Conservation (phyloP, 148 eudicot species). For the Arbutus unedo region DNA sequence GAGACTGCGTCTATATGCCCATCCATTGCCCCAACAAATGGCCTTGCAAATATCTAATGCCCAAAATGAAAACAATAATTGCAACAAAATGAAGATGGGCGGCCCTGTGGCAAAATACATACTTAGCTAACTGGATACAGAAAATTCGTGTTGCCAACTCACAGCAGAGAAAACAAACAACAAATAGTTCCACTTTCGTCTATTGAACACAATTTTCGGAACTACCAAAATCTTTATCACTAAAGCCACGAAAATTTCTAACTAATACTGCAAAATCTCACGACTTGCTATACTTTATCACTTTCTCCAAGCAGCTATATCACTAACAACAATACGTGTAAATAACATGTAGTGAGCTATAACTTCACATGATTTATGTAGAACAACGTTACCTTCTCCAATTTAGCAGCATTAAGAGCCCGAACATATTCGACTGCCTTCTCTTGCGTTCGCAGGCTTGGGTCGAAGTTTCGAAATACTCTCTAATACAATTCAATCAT, state of each 20-base stretch:
- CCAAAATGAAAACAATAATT: constrained; percentile 8
- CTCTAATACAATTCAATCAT: constrained; percentile 38
- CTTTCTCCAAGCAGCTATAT: not conserved
- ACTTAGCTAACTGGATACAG: not conserved
- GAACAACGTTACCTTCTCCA: constrained; percentile 58
- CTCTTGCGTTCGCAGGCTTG: constrained; percentile 78
- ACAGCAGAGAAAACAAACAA: not conserved
- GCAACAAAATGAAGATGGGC: not conserved
- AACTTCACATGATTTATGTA: not conserved
- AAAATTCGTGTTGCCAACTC: not conserved
- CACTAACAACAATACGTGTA: not conserved
- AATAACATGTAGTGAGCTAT: not conserved
- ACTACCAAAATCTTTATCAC: not conserved
- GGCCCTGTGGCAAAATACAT: not conserved
- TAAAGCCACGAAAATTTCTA: not conserved
- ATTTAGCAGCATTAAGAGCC: constrained; percentile 84
- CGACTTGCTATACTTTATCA: not conserved
- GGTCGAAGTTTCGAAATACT: constrained; percentile 83
- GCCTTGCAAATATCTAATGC: constrained; percentile 74
- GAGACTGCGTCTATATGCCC: constrained; percentile 80
- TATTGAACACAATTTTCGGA: too few species aligned
- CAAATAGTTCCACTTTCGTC: not conserved
- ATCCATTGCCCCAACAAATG: constrained; percentile 91
- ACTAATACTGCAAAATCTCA: not conserved
- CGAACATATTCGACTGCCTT: constrained; percentile 86